Evolutionary conservation across 2,329 filamentous ascomycete genomes (phyloP).

Genomic region (Fusarium armeniacum): DNA sequence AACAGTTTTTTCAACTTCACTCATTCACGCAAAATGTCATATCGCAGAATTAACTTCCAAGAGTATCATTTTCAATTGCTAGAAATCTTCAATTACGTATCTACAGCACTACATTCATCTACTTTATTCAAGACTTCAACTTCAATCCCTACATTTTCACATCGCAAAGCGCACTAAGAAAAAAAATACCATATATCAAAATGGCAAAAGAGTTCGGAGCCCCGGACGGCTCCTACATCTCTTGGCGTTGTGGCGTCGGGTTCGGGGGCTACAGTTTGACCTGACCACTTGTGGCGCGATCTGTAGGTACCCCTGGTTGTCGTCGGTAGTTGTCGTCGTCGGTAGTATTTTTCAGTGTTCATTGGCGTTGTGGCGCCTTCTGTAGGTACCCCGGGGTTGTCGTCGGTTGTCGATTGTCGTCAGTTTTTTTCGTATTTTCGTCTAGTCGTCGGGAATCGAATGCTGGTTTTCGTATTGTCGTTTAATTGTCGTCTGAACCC

Average conservation of each 20-base stretch:
- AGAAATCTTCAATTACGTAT: not conserved
- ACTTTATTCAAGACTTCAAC: not conserved
- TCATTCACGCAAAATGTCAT: rapidly evolving
- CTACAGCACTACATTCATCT: not conserved
- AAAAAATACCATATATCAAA: conserved; percentile 4
- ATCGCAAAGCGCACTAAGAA: not conserved
- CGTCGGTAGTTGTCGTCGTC: not conserved
- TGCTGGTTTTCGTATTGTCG: conserved; percentile 14
- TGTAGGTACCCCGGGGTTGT: not conserved
- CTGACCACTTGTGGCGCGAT: conserved; percentile 33
- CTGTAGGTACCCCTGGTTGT: conserved; percentile 7
- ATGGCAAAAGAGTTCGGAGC: conserved; percentile 51
- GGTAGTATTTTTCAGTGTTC: no score
- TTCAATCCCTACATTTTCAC: not conserved
- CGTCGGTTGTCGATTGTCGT: conserved; percentile 17
- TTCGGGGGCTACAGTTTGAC: conserved; percentile 43
- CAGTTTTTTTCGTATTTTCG: conserved; percentile 4
- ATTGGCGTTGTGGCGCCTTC: no score
- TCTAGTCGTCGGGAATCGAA: conserved; percentile 37
- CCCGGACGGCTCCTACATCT: conserved; percentile 48
- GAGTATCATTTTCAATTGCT: not conserved
- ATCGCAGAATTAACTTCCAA: not conserved
- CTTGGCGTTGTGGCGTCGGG: conserved; percentile 42
- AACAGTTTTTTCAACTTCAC: conserved; percentile 19
- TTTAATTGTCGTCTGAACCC: not conserved